Conservation (phyloP, 2,329 filamentous ascomycete species). For the Mollisia scopiformis region DNA sequence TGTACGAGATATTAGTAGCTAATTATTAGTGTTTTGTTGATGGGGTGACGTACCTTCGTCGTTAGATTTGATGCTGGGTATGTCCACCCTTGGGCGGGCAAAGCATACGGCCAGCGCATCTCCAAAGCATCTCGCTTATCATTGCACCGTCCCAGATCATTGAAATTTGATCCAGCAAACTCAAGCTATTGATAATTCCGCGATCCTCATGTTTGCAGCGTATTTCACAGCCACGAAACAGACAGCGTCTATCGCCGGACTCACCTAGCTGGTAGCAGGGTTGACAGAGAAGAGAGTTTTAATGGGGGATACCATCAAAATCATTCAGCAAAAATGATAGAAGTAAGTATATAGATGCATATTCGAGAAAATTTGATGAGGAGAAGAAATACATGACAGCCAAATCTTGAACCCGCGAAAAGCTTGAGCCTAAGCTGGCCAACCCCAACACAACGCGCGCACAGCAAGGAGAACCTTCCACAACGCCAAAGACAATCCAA, state of each 20-base stretch:
- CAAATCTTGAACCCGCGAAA: background rate
- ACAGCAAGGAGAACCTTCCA: background rate
- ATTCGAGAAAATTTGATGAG: background rate
- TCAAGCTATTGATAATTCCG: slow-evolving; percentile 6
- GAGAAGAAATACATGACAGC: background rate
- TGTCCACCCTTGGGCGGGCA: background rate
- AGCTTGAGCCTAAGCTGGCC: background rate
- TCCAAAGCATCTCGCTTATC: slow-evolving; percentile 7
- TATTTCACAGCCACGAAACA: background rate
- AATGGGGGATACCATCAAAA: background rate
- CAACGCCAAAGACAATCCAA: background rate
- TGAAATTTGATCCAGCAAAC: background rate
- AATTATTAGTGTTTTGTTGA: background rate
- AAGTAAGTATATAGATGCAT: background rate
- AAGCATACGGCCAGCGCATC: slow-evolving; percentile 7
- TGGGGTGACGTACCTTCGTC: background rate
- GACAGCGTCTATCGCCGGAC: no score
- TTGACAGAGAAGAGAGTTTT: background rate
- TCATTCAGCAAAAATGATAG: background rate
- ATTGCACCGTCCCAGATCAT: background rate
- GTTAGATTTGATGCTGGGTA: background rate
- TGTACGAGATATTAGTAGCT: no score
- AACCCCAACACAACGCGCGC: background rate
- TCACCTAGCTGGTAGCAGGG: background rate
- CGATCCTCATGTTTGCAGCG: background rate